Percentiles rank a stretch among this genome's conserved stretches.
Evolutionary conservation across 805 yeast genomes (phyloP).

Genomic region (Yarrowia keelungensis): DNA sequence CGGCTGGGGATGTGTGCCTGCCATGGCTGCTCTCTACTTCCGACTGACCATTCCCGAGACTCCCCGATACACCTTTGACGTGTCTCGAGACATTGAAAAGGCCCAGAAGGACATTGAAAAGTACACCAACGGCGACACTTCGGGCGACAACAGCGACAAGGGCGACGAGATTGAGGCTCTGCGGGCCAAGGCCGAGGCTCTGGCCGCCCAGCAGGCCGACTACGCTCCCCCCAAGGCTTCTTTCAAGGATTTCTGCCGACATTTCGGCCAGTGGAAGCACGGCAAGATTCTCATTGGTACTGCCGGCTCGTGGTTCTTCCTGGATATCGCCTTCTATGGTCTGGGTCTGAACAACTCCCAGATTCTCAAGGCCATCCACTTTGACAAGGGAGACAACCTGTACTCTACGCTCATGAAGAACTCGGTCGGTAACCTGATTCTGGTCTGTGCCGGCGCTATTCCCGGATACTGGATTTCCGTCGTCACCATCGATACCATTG

Average conservation of each 20-base stretch:
- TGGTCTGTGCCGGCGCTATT: conserved; percentile 88
- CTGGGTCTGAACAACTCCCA: conserved; percentile 63
- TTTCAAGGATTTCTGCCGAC: conserved; percentile 69
- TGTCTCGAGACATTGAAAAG: conserved; percentile 60
- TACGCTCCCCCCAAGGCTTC: conserved; percentile 76
- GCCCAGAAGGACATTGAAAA: conserved; percentile 53
- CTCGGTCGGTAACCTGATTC: conserved; percentile 86
- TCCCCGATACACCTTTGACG: conserved; percentile 81
- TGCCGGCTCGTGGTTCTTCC: conserved; percentile 65
- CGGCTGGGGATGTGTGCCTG: conserved; percentile 92
- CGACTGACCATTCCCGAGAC: conserved; percentile 95
- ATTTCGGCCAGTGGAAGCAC: conserved; percentile 86
- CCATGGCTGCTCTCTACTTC: conserved; percentile 74
- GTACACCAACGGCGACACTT: conserved; percentile 18
- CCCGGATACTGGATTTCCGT: conserved; percentile 69
- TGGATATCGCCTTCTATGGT: conserved; percentile 70
- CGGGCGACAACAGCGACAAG: background rate
- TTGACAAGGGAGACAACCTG: conserved; percentile 71
- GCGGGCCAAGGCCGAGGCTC: conserved; percentile 21
- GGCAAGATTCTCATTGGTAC: conserved; percentile 72
- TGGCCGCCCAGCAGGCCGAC: background rate
- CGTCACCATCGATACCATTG: conserved; percentile 61
- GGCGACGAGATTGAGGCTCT: conserved; percentile 13
- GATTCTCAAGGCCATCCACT: conserved; percentile 57
- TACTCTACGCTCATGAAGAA: conserved; percentile 57